These are phyloP conservation scores for Psilocybe subaeruginosa DNA, from an alignment of 768 basidiomycete species.

Conservation along the genomic window DNA sequence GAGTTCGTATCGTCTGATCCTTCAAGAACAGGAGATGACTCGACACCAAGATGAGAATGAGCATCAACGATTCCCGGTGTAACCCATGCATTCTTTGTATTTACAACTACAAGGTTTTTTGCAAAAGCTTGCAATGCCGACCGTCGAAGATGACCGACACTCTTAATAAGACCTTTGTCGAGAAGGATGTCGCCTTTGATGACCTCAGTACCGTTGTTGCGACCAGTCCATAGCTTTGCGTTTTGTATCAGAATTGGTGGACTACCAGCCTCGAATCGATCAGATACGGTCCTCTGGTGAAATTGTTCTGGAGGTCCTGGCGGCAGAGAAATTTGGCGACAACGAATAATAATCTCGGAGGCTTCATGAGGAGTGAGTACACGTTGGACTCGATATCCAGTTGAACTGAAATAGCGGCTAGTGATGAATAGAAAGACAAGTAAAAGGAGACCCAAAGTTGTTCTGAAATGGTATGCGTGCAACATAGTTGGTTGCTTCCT, in stretches of 20 bases:
- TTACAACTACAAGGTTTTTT: constrained; percentile 49
- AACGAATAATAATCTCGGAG: constrained; percentile 40
- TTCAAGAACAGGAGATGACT: constrained; percentile 49
- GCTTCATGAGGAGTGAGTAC: constrained; percentile 23
- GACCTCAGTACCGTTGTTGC: constrained; percentile 66
- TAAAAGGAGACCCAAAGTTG: not conserved
- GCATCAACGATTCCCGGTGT: constrained; percentile 76
- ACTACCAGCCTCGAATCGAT: constrained; percentile 69
- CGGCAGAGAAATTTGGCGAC: constrained; percentile 40
- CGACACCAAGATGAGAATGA: constrained; percentile 70
- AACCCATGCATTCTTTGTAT: constrained; percentile 74
- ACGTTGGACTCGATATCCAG: not conserved
- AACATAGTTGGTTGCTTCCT: not conserved
- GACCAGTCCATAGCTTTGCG: constrained; percentile 85
- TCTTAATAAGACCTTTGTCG: constrained; percentile 68
- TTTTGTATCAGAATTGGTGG: constrained; percentile 68
- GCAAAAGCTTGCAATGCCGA: constrained; percentile 31
- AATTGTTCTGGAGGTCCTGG: constrained; percentile 53
- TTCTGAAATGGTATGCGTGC: not conserved
- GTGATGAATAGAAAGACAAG: constrained; percentile 9
- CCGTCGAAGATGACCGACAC: constrained; percentile 49
- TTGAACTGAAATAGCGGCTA: not conserved
- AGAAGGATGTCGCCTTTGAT: constrained; percentile 69
- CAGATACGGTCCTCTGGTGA: constrained; percentile 53
- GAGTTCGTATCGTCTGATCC: constrained; percentile 64